phyloP scores from a whole-genome alignment of 1,284 basidiomycete genomes.

The Cryptococcus neoformans region DNA sequence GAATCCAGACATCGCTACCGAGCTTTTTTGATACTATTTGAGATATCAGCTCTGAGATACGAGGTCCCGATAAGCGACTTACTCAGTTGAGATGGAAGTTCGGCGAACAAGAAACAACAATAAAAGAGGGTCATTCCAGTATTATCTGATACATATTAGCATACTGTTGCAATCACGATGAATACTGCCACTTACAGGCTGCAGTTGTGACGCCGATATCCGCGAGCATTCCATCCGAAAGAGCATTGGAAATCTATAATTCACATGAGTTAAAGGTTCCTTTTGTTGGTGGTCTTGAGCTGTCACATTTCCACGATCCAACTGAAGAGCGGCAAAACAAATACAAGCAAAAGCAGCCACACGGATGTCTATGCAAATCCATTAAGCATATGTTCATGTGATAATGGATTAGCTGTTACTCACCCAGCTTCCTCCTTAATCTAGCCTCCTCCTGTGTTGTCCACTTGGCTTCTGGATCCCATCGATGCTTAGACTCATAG shows the following conservation, averaged over 20 bases:
- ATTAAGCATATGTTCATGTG: neutral
- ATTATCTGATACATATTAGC: slow-evolving; percentile 25
- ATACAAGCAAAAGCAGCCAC: slow-evolving; percentile 10
- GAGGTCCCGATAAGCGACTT: slow-evolving; percentile 2
- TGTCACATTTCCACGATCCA: slow-evolving; percentile 38
- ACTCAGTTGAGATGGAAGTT: slow-evolving; percentile 44
- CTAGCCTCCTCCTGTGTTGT: neutral
- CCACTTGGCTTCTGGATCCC: slow-evolving; percentile 37
- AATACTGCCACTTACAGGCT: slow-evolving; percentile 18
- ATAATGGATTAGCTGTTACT: slow-evolving; percentile 12
- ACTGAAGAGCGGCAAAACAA: slow-evolving; percentile 38
- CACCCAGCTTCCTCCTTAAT: slow-evolving; percentile 6
- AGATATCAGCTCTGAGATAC: slow-evolving; percentile 54
- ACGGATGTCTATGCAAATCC: neutral
- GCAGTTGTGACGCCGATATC: slow-evolving; percentile 44
- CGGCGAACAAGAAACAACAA: slow-evolving; percentile 57
- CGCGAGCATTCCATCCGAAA: slow-evolving; percentile 46
- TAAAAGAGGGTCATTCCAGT: slow-evolving; percentile 50
- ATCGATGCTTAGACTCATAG: slow-evolving; percentile 42
- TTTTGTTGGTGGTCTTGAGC: neutral
- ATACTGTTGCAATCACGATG: slow-evolving; percentile 7
- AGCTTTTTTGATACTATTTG: slow-evolving; percentile 39
- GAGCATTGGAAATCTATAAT: slow-evolving; percentile 27
- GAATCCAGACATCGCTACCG: slow-evolving; percentile 48
- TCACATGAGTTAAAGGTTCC: slow-evolving; percentile 3